phyloP scores from a whole-genome alignment of 73 alveolate genomes.

The Paramecium pentaurelia region DNA sequence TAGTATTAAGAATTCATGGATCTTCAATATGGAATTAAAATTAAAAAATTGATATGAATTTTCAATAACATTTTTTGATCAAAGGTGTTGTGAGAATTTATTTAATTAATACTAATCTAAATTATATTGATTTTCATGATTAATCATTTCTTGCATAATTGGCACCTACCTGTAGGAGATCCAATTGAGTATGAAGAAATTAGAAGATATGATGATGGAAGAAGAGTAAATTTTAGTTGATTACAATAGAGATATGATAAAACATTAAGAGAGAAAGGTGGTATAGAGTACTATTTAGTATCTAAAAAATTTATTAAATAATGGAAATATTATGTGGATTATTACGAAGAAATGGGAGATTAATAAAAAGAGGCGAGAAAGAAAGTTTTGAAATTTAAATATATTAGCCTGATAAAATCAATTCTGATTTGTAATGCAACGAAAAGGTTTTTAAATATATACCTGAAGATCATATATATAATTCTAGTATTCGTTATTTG shows the following conservation, averaged over 20 bases:
- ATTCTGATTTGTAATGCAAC: neutral
- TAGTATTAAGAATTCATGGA: neutral
- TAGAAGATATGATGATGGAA: neutral
- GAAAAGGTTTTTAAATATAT: neutral
- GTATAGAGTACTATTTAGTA: neutral
- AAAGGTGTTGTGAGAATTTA: neutral
- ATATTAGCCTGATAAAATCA: neutral
- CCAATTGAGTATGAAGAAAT: neutral
- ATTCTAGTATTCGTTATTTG: neutral
- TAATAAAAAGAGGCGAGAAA: neutral
- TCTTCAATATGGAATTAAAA: neutral
- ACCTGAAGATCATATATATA: constrained; percentile 12
- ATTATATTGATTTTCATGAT: neutral
- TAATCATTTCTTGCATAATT: neutral
- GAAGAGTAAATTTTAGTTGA: neutral
- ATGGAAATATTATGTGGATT: constrained; percentile 21
- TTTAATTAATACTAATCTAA: neutral
- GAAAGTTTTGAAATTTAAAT: neutral
- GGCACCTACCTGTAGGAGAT: neutral
- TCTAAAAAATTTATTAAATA: constrained; percentile 3
- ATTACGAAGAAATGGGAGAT: constrained; percentile 13
- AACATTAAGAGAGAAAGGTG: constrained; percentile 23
- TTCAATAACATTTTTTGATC: neutral
- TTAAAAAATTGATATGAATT: neutral
- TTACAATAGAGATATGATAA: neutral